Conservation (phyloP, 2,329 filamentous ascomycete species). For the Fusarium keratoplasticum region DNA sequence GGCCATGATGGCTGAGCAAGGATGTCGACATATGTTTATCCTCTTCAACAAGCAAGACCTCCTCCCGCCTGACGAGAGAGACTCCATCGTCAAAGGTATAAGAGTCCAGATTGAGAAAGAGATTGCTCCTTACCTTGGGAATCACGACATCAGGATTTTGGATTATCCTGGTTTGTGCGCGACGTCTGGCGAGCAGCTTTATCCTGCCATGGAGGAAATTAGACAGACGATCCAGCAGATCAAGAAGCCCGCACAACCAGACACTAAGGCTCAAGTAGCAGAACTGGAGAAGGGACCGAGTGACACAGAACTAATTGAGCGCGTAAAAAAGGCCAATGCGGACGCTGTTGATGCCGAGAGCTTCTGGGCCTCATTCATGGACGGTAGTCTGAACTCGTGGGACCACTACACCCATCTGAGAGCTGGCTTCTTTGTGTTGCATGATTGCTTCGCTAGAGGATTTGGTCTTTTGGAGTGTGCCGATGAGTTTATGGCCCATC, state of each 20-base stretch:
- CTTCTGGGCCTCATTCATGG: constrained; percentile 46
- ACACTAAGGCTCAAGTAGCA: constrained; percentile 8
- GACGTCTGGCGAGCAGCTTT: constrained; percentile 16
- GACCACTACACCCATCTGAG: constrained; percentile 50
- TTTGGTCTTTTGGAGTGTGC: constrained; percentile 44
- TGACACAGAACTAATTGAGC: constrained; percentile 27
- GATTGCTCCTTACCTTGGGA: constrained; percentile 12
- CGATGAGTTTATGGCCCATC: constrained; percentile 45
- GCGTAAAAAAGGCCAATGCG: constrained; percentile 13
- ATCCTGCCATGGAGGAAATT: constrained; percentile 31
- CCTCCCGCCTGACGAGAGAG: constrained; percentile 29
- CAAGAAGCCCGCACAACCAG: not conserved
- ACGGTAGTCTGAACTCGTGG: constrained; percentile 45
- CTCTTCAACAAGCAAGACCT: constrained; percentile 50
- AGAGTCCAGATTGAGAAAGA: constrained; percentile 24
- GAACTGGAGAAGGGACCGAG: constrained; percentile 19
- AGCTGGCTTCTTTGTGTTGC: constrained; percentile 48
- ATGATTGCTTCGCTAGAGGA: constrained; percentile 41
- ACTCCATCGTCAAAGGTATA: constrained; percentile 24
- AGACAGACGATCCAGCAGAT: constrained; percentile 20
- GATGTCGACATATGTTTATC: constrained; percentile 43
- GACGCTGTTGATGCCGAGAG: constrained; percentile 10
- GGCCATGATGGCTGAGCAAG: constrained; percentile 30
- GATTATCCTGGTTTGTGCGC: constrained; percentile 41
- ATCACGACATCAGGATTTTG: constrained; percentile 32